Evolutionary conservation across 345 rosid species (phyloP).

Genomic region (Arabidopsis arenosa): DNA sequence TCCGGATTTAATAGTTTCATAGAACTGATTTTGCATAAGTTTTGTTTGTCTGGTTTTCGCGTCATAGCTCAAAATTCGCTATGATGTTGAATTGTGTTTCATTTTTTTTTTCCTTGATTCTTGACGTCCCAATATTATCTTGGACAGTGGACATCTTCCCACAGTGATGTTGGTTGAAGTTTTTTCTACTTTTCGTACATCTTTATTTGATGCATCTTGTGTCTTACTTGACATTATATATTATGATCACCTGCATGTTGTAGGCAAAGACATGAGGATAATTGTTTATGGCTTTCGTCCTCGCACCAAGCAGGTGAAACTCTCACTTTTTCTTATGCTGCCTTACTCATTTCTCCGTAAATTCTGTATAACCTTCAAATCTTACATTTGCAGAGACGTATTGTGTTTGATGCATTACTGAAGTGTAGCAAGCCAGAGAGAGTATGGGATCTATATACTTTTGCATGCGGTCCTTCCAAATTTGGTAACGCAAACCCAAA

Average conservation of each 20-base stretch:
- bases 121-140: slow-evolving; percentile 10
- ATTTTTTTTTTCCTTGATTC: neutral
- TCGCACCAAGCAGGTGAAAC: slow-evolving; percentile 77
- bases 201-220: slow-evolving; percentile 6
- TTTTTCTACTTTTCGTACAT: neutral
- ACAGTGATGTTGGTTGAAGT: slow-evolving; percentile 23
- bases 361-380: neutral
- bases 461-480: slow-evolving; percentile 79
- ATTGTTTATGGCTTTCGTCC: slow-evolving; percentile 93
- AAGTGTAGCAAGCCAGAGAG: slow-evolving; percentile 74
- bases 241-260: slow-evolving; percentile 31
- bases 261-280: slow-evolving; percentile 97
- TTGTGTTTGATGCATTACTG: slow-evolving; percentile 64
- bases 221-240: slow-evolving; percentile 19
- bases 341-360: slow-evolving; percentile 13
- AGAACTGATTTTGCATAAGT: slow-evolving; percentile 1
- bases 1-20: neutral
- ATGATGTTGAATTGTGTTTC: neutral
- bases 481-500: slow-evolving; percentile 73
- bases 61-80: neutral
- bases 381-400: slow-evolving; percentile 69
- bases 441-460: slow-evolving; percentile 87
- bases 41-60: neutral
- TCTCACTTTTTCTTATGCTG: slow-evolving; percentile 2
- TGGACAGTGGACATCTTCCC: slow-evolving; percentile 9